Base-by-base conservation (phyloP, 805 yeast genomes). In the Ogataea thermomethanolica region DNA sequence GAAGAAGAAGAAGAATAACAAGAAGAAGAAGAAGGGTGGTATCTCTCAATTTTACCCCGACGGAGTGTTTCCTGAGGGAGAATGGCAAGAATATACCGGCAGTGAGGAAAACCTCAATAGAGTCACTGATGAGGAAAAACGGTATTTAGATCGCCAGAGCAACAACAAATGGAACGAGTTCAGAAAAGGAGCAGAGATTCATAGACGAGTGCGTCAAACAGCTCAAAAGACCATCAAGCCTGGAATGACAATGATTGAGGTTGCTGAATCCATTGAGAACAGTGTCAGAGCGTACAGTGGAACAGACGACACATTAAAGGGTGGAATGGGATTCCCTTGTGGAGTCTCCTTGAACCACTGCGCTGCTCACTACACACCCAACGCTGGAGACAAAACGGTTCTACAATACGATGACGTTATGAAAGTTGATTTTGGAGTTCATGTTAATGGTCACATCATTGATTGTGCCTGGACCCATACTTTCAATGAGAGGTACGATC, bases 361-460 rank as follows among this genome's bases (percentile, higher is more conserved):
- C 58, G 99, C 99, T 20, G 99, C 99, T 0, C 99, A 93, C 62
- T 93, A 89, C 65, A 91, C 98, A 0, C 99, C 99, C 10, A 93
- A 93, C 66, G 83, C 91, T 5, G 96, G 96, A 9, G 99, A 93
- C 62, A 87, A 79, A 55, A 75, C 86, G 6, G 84, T 84, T 2
- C 69, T 93, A 51, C 70, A 74, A 45, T 78, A 88, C 54, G 95
- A 87, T 45, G 99, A 93, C 62, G 96, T 93, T 33, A 79, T 93
- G 87, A 93, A 93, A 67, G 91, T 93, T 28, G 99, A 93, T 61
- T 79, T 91, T 56, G 99, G 99, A 50, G 96, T 93, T 15, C 99
- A 93, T 58, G 85, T 91, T 29, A 87, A 93, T 56, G 99, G 99
- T 11, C 79, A 79, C 55, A 93, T 93, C 55, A 80, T 93, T 44